A percentile compares a stretch with the other conserved stretches of the same genome.
Evolutionary conservation across 2,329 filamentous ascomycete species (phyloP).

Genomic region (Aureobasidium sp.): DNA sequence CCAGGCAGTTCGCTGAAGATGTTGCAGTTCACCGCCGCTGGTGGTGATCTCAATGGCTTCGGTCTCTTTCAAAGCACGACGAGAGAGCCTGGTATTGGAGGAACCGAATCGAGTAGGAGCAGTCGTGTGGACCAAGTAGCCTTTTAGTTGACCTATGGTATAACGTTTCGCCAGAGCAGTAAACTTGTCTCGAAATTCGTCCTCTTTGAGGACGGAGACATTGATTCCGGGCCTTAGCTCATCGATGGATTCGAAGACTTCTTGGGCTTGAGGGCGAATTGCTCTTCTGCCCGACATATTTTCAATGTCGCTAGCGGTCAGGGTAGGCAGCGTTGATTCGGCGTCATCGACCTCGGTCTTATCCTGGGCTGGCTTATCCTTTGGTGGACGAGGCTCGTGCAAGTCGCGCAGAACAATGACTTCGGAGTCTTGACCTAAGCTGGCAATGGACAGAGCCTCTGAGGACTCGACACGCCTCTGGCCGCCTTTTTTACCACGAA

Average conservation of each 20-base stretch:
- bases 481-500: constrained; percentile 9
- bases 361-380: no score
- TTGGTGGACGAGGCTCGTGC: not conserved
- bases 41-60: not conserved
- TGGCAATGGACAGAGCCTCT: constrained; percentile 12
- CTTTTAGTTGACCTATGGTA: not conserved
- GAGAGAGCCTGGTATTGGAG: not conserved
- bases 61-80: not conserved
- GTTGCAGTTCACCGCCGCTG: not conserved
- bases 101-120: not conserved
- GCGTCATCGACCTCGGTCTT: not conserved
- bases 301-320: constrained; percentile 3
- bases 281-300: not conserved
- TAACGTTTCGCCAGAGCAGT: not conserved
- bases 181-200: not conserved
- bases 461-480: constrained; percentile 7
- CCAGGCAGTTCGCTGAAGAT: not conserved
- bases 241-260: constrained; percentile 9
- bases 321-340: not conserved
- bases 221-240: not conserved
- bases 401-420: constrained; percentile 15
- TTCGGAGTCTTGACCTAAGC: constrained; percentile 12
- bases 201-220: not conserved
- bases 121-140: not conserved
- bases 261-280: not conserved